Evolutionary conservation across 2,329 filamentous ascomycete species (phyloP).

Genomic region (Calonectria pseudoreteaudii): DNA sequence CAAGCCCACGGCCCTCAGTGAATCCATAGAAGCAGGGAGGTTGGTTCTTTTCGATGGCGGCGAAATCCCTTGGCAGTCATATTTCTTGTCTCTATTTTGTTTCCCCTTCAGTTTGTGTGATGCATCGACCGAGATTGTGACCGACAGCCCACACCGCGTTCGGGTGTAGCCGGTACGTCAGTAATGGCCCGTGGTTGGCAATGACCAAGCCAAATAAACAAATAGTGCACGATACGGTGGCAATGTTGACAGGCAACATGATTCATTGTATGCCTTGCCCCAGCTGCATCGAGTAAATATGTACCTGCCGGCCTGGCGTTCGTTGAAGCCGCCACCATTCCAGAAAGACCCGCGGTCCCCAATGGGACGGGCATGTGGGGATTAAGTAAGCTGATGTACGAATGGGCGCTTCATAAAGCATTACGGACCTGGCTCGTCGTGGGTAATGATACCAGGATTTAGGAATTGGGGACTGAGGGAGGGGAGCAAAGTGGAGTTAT

Average conservation of each 20-base stretch:
- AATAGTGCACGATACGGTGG: not conserved
- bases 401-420: constrained; percentile 32
- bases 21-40: not conserved
- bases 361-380: constrained; percentile 15
- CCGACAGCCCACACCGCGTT: constrained; percentile 3
- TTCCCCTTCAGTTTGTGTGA: not conserved
- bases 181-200: not conserved
- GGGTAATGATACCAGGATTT: constrained; percentile 14
- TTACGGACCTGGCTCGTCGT: constrained; percentile 24
- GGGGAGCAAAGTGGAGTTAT: constrained; percentile 4
- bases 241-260: constrained; percentile 6
- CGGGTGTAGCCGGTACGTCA: not conserved
- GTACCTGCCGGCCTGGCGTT: constrained; percentile 14
- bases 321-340: constrained; percentile 21
- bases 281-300: not conserved
- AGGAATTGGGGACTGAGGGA: constrained; percentile 15
- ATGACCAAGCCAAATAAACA: constrained; percentile 6
- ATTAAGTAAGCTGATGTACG: constrained; percentile 18
- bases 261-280: not conserved
- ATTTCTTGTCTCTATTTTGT: not conserved
- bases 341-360: constrained; percentile 18
- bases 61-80: not conserved
- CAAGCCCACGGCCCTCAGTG: not conserved
- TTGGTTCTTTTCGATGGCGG: not conserved
- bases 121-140: not conserved